These are phyloP conservation scores for Chimonanthus salicifolius DNA, from an alignment of 164 flowering plant species.

Conservation along the genomic window DNA sequence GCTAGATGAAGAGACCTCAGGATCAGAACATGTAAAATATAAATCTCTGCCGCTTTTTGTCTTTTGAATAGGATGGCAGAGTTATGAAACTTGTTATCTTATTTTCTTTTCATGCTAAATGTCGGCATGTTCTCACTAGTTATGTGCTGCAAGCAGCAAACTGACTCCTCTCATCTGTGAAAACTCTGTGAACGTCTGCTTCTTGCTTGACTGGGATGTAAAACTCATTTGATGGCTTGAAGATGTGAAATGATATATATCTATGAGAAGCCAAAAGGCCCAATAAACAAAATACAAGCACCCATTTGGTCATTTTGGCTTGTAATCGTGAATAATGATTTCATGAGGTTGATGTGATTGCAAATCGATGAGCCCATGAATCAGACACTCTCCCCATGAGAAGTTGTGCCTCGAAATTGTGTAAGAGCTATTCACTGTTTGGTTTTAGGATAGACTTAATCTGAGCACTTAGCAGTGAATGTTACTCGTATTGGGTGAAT, in stretches of 20 bases:
- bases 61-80: background rate
- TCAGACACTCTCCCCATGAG: too few species aligned
- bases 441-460: too few species aligned
- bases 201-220: background rate
- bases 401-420: too few species aligned
- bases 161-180: background rate
- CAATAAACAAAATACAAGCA: too few species aligned
- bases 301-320: too few species aligned
- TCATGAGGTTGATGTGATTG: too few species aligned
- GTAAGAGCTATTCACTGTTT: too few species aligned
- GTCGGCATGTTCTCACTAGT: background rate
- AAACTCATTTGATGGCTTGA: background rate
- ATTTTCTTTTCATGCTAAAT: background rate
- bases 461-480: too few species aligned
- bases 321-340: too few species aligned
- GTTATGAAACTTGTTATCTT: background rate
- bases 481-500: too few species aligned
- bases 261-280: too few species aligned
- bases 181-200: background rate
- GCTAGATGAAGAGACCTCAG: conserved; percentile 4
- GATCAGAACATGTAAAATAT: background rate
- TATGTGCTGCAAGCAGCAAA: background rate
- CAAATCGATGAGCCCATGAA: too few species aligned
- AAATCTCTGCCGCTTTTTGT: background rate
- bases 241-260: background rate